A percentile compares a stretch with the other conserved stretches of the same genome.
These are phyloP conservation scores for Dorcoceras hygrometricum DNA, from an alignment of 257 asterid species.

Conservation along the genomic window DNA sequence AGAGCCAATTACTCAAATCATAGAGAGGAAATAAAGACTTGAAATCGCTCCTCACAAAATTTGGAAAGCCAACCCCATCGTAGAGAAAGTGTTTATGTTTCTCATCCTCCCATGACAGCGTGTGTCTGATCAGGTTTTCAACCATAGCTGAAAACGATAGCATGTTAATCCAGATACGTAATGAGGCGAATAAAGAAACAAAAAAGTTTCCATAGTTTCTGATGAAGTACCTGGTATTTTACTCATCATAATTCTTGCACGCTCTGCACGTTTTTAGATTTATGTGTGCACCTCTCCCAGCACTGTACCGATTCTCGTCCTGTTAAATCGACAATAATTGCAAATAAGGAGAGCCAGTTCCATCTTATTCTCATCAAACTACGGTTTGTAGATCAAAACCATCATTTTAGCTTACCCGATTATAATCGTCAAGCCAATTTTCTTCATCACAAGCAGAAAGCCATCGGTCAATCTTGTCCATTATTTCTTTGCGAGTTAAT, in stretches of 20 bases:
- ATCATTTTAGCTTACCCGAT: constrained; percentile 48
- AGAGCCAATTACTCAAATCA: background rate
- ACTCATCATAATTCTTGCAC: constrained; percentile 71
- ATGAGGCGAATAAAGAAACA: constrained; percentile 18
- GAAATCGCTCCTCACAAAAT: constrained; percentile 10
- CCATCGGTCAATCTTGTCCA: constrained; percentile 82
- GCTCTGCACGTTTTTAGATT: constrained; percentile 91
- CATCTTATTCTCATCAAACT: background rate
- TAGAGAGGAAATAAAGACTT: constrained; percentile 4
- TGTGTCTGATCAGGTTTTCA: constrained; percentile 63
- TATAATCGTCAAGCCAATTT: constrained; percentile 91
- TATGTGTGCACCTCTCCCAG: constrained; percentile 94
- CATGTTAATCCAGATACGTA: constrained; percentile 23
- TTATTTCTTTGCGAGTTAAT: constrained; percentile 76
- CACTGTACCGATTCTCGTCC: constrained; percentile 82
- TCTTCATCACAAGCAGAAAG: constrained; percentile 96
- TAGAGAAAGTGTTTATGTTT: constrained; percentile 72
- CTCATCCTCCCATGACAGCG: constrained; percentile 85
- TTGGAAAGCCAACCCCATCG: constrained; percentile 68
- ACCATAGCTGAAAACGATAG: constrained; percentile 64
- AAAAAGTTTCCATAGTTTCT: constrained; percentile 3
- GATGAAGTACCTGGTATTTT: constrained; percentile 76
- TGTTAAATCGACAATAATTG: constrained; percentile 24
- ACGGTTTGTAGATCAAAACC: background rate
- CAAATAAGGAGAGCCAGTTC: background rate